Evolutionary conservation across 441 rosid genomes (phyloP), one percentile per base, ranked within the genome.

Genomic region (Arabidopsis hybrid): DNA sequence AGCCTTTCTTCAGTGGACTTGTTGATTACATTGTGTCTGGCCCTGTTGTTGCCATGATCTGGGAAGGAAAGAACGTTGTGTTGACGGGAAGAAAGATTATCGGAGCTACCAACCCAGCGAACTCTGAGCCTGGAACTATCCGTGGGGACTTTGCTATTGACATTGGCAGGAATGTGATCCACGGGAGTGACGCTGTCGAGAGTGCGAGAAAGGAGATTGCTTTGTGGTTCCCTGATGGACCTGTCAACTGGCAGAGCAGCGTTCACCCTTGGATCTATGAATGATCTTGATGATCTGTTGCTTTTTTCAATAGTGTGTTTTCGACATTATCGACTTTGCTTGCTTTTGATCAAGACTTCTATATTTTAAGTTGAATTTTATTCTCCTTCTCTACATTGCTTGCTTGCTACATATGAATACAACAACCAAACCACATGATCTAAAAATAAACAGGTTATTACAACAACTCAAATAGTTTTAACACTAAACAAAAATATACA

Each of bases 21-120:
- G 97, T 93, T 16, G 92, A 94, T 63, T 94, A 94, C 85, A 94
- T 92, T 17, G 83, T 90, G 50, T 94, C 99, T 1, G 99, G 99
- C 16, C 95, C 99, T 0, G 99, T 94, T 46, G 91, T 89, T 75
- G 99, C 99, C 7, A 90, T 92, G 99, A 68, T 90, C 65, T 94
- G 99, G 97, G 97, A 94, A 81, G 98, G 98, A 12, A 91, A 91
- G 87, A 81, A 81, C 47, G 92, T 89, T 60, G 98, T 94, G 8
- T 7, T 75, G 7, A 91, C 98, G 0, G 97, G 97, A 14, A 82
- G 98, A 47, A 94, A 85, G 83, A 87, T 94, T 21, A 94, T 94
- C 50, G 99, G 99, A 50, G 99, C 97, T 17, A 94, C 99, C 26
- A 94, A 94, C 83, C 97, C 99, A 38, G 88, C 97, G 0, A 89